Evolutionary conservation across 371 early-diverging fungal species (phyloP).

Genomic region (Nematocida homosporus): DNA sequence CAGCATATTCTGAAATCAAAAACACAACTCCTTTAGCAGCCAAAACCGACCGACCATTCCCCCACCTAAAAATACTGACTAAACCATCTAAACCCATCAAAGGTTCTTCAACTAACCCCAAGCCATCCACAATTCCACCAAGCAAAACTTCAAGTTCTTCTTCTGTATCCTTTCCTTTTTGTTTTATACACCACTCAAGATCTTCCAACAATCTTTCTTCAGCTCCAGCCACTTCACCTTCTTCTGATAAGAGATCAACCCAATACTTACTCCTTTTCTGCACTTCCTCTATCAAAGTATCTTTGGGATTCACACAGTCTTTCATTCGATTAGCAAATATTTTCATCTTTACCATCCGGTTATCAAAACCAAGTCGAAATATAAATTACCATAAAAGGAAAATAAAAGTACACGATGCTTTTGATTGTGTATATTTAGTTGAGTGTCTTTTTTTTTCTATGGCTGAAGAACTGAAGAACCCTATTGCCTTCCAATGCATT

Average conservation of each 20-base stretch:
- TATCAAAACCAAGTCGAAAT: neutral
- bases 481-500: slow-evolving; percentile 58
- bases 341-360: neutral
- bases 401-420: neutral
- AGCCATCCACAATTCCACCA: neutral
- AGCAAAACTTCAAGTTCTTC: neutral
- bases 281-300: too few relatives aligned
- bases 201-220: neutral
- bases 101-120: slow-evolving; percentile 9
- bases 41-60: neutral
- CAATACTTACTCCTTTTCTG: neutral
- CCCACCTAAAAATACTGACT: neutral
- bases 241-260: neutral
- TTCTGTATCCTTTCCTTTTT: slow-evolving; percentile 6
- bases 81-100: slow-evolving; percentile 5
- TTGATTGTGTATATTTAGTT: neutral
- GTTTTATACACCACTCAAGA: neutral
- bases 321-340: too few relatives aligned
- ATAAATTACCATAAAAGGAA: too few relatives aligned
- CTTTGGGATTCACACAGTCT: too few relatives aligned
- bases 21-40: neutral
- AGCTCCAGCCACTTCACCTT: neutral
- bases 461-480: slow-evolving; percentile 48
- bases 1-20: slow-evolving; percentile 11
- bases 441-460: slow-evolving; percentile 12